Evolutionary conservation across 2,329 filamentous ascomycete species (phyloP).

Genomic region (Nannizziopsis barbatae): DNA sequence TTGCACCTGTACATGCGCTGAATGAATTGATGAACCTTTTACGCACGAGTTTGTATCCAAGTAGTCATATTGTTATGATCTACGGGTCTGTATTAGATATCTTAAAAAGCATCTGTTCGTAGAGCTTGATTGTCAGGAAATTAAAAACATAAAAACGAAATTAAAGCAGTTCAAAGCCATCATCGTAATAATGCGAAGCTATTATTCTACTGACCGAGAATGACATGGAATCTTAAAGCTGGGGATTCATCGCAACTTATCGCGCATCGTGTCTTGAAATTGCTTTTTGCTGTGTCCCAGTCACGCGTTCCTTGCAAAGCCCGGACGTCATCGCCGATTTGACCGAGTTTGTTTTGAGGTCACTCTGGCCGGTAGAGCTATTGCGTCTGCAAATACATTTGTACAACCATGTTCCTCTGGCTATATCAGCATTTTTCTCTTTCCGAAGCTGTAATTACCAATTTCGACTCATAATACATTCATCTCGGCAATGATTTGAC

Average conservation of each 20-base stretch:
- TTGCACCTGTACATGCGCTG: not conserved
- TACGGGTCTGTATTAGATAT: not conserved
- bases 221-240: too few species aligned
- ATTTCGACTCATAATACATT: not conserved
- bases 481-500: conserved; percentile 15
- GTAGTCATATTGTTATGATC: not conserved
- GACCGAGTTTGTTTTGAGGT: not conserved
- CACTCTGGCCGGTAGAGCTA: too few species aligned
- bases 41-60: not conserved
- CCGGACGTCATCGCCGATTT: conserved; percentile 1
- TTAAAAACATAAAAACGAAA: too few species aligned
- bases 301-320: not conserved
- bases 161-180: not conserved
- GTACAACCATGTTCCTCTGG: not conserved
- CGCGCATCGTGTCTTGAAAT: too few species aligned
- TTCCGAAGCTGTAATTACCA: not conserved
- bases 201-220: too few species aligned
- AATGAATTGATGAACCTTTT: conserved; percentile 10
- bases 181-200: not conserved
- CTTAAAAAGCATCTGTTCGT: not conserved
- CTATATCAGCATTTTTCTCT: not conserved
- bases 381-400: too few species aligned
- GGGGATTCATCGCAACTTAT: too few species aligned
- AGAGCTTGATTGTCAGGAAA: too few species aligned
- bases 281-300: not conserved